Percentiles rank a stretch among this genome's conserved stretches.
Conservation (phyloP, 306 rosid species). For the Psophocarpus tetragonolobus region DNA sequence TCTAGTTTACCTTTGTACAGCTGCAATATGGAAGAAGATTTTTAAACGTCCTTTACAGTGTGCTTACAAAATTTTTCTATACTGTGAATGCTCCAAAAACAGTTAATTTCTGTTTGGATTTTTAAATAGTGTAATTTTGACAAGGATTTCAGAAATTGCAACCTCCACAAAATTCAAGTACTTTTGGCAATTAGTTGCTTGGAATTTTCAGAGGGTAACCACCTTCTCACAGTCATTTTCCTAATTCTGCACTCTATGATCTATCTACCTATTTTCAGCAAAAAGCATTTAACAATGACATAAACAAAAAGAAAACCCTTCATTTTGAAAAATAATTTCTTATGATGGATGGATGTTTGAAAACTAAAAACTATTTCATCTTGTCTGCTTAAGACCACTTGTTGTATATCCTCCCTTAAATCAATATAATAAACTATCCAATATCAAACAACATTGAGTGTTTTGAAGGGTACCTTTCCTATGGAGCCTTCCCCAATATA, state of each 20-base stretch:
- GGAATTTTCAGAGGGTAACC: neutral
- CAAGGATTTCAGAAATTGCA: neutral
- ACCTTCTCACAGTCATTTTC: neutral
- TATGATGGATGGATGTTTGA: neutral
- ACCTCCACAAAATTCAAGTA: neutral
- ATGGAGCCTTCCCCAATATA: conserved; percentile 72
- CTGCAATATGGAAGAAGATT: conserved; percentile 42
- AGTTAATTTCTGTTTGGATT: neutral
- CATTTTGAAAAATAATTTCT: neutral
- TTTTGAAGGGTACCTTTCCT: conserved; percentile 62
- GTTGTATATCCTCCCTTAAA: neutral
- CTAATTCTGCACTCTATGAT: neutral
- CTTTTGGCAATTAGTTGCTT: neutral
- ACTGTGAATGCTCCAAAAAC: neutral
- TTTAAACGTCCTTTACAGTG: neutral
- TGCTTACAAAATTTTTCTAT: neutral
- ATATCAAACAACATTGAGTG: neutral
- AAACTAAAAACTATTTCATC: neutral
- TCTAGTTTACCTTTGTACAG: conserved; percentile 72
- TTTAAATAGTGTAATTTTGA: neutral
- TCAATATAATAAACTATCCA: neutral
- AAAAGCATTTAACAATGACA: neutral
- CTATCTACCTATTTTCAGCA: neutral
- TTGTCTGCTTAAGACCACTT: neutral
- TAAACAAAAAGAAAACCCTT: neutral